A percentile compares a stretch with the other conserved stretches of the same genome.
These are phyloP conservation scores for Vigna unguiculata DNA, from an alignment of 306 rosid genomes.

Conservation along the genomic window DNA sequence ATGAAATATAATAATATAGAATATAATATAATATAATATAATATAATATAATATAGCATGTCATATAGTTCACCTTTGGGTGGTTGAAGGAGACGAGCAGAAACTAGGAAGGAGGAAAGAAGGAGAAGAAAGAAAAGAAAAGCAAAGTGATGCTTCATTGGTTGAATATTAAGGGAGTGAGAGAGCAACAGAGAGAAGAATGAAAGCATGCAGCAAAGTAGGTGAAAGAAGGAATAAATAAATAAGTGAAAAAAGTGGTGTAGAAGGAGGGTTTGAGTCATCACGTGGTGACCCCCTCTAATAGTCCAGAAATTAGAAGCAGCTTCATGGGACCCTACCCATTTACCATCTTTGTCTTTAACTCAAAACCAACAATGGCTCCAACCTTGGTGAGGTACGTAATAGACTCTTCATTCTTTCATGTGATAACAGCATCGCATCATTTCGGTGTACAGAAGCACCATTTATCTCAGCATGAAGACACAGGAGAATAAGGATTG, in stretches of 20 bases:
- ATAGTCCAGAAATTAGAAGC: conserved; percentile 28
- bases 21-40: neutral
- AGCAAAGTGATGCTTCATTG: conserved; percentile 53
- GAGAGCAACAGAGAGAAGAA: conserved; percentile 31
- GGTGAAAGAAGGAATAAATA: conserved; percentile 38
- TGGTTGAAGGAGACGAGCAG: conserved; percentile 47
- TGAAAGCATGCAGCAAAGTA: conserved; percentile 24
- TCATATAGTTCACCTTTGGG: conserved; percentile 40
- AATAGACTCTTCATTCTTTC: conserved; percentile 32
- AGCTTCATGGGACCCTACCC: conserved; percentile 30
- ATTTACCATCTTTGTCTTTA: conserved; percentile 27
- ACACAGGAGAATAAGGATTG: conserved; percentile 33
- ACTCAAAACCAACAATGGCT: conserved; percentile 25
- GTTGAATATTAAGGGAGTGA: neutral
- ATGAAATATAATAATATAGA: too few relatives aligned
- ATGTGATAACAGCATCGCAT: conserved; percentile 42
- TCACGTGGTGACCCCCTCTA: conserved; percentile 45
- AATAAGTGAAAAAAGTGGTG: neutral
- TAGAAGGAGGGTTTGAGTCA: conserved; percentile 29
- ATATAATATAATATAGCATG: neutral
- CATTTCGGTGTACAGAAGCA: conserved; percentile 19
- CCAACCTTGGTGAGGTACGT: neutral
- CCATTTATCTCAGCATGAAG: conserved; percentile 20
- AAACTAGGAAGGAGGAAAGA: conserved; percentile 46
- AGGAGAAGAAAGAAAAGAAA: conserved; percentile 50